Evolutionary conservation across 148 eudicot species (phyloP), one percentile per base, ranked within the genome.

Genomic region (Rhododendron ovatum): DNA sequence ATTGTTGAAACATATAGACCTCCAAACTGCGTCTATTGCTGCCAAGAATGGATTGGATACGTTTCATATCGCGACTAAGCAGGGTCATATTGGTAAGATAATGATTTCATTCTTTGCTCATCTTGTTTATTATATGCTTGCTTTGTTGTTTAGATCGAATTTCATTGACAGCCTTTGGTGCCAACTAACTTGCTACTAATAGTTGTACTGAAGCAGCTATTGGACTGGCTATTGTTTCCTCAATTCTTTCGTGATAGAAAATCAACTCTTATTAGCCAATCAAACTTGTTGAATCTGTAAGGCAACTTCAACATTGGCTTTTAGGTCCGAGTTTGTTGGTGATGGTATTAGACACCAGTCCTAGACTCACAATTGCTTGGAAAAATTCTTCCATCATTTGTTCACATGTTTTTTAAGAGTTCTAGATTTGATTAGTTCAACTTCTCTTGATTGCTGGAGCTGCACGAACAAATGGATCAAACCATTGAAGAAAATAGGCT

Each of bases 51-150:
- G 99, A 59, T 92, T 84, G 87, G 99, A 97, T 88, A 91, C 99
- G 3, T 94, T 95, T 90, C 99, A 97, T 88, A 89, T 97, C 82
- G 98, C 98, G 83, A 96, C 98, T 14, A 93, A 93, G 89, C 94
- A 93, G 86, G 99, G 99, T 75, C 96, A 97, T 92, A 85, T 93
- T 87, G 99, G 99, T 97, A 90, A 91, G 90, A 79, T 71, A 82
- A 87, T 81, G 47, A 43, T 85, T 51, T 88, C 63, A 7, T 79
- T 33, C 4, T 78, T 84, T 78, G 18, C 39, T 78, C 82, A 41
- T 47, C 13, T 83, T 7, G 80, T 48, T 69, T 24, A 86, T 17
- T 39, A 39, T 83, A 47, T n/a, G 51, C 35, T 76, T 39, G 24
- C 5, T 47, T 75, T 82, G 85, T 75, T 76, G 30, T 15, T 75